Percentiles rank a stretch among this genome's conserved stretches.
Conservation (phyloP, 495 filamentous ascomycete species). For the Massariosphaeria phaeospora region DNA sequence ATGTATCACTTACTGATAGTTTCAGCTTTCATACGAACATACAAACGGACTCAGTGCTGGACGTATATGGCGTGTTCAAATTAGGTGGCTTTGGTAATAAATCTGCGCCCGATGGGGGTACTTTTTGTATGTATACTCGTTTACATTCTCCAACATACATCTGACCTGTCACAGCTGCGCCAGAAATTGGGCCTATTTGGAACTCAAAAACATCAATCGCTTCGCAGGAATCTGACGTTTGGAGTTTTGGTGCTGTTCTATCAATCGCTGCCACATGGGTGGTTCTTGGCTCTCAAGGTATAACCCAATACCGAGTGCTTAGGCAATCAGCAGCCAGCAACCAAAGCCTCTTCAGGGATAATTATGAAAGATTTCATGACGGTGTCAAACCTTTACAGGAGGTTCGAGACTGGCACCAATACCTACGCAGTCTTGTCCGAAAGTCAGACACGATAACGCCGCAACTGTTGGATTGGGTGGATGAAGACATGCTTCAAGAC, state of each 20-base stretch:
- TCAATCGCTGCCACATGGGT: constrained; percentile 45
- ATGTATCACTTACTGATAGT: not conserved
- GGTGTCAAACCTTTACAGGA: constrained; percentile 3
- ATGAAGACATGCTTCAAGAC: not conserved
- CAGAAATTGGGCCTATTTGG: constrained; percentile 38
- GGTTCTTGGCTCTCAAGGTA: constrained; percentile 36
- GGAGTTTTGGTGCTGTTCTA: constrained; percentile 45
- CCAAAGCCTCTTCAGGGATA: not conserved
- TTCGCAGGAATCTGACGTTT: constrained; percentile 41
- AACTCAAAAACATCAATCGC: constrained; percentile 29
- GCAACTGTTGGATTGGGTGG: constrained; percentile 8
- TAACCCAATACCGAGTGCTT: constrained; percentile 8
- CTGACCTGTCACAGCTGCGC: constrained; percentile 37
- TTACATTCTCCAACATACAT: constrained; percentile 38
- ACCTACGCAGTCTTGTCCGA: not conserved
- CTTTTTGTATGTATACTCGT: constrained; percentile 41
- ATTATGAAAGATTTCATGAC: constrained; percentile 35
- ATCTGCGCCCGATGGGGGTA: constrained; percentile 28
- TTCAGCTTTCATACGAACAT: constrained; percentile 43
- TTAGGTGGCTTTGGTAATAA: constrained; percentile 43
- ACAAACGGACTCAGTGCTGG: constrained; percentile 44
- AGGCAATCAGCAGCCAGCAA: constrained; percentile 22
- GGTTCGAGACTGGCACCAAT: constrained; percentile 13
- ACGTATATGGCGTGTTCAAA: constrained; percentile 40
- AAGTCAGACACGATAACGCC: constrained; percentile 2